Evolutionary conservation across 1,284 basidiomycete genomes (phyloP), one percentile per base, ranked within the genome.

Genomic region (Sporisorium sorghi): DNA sequence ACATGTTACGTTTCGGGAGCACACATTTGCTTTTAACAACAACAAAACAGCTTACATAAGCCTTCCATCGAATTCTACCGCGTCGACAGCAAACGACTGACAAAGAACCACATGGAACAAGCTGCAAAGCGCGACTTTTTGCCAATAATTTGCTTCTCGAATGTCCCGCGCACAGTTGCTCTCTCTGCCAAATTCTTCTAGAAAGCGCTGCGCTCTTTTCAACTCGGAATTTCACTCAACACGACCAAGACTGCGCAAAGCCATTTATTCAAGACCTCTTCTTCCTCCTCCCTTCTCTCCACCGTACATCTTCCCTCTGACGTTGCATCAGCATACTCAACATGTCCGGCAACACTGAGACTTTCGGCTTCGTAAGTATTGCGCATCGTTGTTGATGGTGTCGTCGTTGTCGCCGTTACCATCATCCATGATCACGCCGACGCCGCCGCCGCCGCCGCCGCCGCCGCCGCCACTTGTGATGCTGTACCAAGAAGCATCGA

Each of bases 311-410:
- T 47, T 52, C 50, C 50, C 39, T 42, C 52, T 50, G 32, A 33
- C 53, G 59, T 68, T 65, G 59, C 58, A 61, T 46, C 53, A n/a
- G 37, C 63, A 43, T 50, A 43, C 35, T 47, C 68, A 80, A 37
- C 56, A 82, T 82, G 80, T 73, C 79, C 63, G 78, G 73, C 58
- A 77, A 79, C 64, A 74, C 75, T 58, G 81, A 83, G 71, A 83
- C 81, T 37, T 83, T 83, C 60, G 81, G 81, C 77, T 83, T 83
- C 64, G 76, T 77, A 66, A 77, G 75, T 77, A 64, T 47, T 32
- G 7, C 19, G 12, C 19, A 9, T 49, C 9, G 32, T 32, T 15
- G 19, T 37, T 23, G 48, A 3, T 21, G 23, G 9, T 5, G 35
- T 23, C 30, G 52, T 21, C 35, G 26, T 19, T 4, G 26, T 21